Base-by-base conservation (phyloP, 768 basidiomycete species). In the Suillus brevipes region DNA sequence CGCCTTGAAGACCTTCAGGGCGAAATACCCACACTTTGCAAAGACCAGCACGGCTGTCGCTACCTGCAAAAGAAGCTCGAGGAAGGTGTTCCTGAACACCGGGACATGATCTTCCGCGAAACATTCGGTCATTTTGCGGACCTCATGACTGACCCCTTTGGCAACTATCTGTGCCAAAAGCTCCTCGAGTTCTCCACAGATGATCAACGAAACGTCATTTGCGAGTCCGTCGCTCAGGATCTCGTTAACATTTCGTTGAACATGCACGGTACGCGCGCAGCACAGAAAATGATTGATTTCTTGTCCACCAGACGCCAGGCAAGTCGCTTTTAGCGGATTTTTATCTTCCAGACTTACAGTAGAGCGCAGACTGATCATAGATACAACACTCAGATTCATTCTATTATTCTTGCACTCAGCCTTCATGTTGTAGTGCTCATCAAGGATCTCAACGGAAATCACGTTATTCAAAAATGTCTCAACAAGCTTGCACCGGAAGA, bases 241-340 rank as follows among this genome's bases (percentile, higher is more conserved):
- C 85, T 99, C 59, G 97, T 99, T 72, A 95, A 91, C 75, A 99
- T 99, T 73, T 97, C 95, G 40, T 83, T 99, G 67, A 99, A 99
- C 80, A 99, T 99, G 97, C 97, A 99, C 78, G 97, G 97, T 38
- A 99, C 97, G 38, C 89, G 97, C 66, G 97, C 97, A 34, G 97
- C 99, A 65, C 97, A 99, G 82, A 99, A 99, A 83, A 99, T 99
- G 97, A 97, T 99, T 68, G 97, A 99, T 78, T 99, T 97, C 83
- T 80, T 99, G 74, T 97, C 96, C 25, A 95, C 94, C 62, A 89
- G 93, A 72, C 83, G 97, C 74, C 94, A 95, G 91, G 93, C 83
- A 81, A 85, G 89, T 87, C 67, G 66, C 63, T 73, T 74, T 68
- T 67, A 70, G 60, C 65, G 67, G 70, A 63, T 58, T 69, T 70